Evolutionary conservation across 2,329 filamentous ascomycete genomes (phyloP), one percentile per base, ranked within the genome.

Genomic region (Hymenoscyphus infarciens): DNA sequence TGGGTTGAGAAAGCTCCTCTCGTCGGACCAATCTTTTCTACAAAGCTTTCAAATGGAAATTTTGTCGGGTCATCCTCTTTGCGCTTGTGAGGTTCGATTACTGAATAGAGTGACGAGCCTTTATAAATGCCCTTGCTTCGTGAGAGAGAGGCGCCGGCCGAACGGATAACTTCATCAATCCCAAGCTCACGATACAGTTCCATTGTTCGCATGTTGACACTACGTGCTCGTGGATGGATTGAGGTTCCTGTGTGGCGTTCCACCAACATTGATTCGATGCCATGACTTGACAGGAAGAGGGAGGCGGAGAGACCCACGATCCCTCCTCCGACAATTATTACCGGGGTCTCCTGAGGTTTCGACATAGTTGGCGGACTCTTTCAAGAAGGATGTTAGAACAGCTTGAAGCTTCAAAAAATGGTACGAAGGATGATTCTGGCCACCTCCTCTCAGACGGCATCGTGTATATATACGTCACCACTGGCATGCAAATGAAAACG

Each of bases 321-420:
- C 31, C 75, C 75, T 16, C 74, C 77, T 16, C 77, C 77, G 1
- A 79, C 68, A 29, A 79, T 72, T 10, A 79, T 70, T 39, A 79
- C 70, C 27, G 68, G 69, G 10, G 33, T 1, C 8, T 13, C 5
- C 13, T 35, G 42, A 61, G 16, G 5, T 58, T 27, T 49, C 38
- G 45, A 52, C 27, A 22, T 29, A 53, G 49, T 11, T 35, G 10
- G 33, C 8, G 10, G 33, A 35, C 13, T 35, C 13, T 35, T 35
- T 35, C 13, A 35, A 35, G 33, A 35, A 15, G 33, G 13, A 35
- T 35, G 13, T 35, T 11, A 35, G 33, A 35, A 35, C 13, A 35
- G 33, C 33, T 35, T 35, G 33, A 31, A 31, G 29, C 29, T 31
- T 31, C 29, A 31, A 8, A 8, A 31, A 31, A 31, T 6, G 5